Conservation (phyloP, 2,329 filamentous ascomycete genomes). For the Bertia moriformis region DNA sequence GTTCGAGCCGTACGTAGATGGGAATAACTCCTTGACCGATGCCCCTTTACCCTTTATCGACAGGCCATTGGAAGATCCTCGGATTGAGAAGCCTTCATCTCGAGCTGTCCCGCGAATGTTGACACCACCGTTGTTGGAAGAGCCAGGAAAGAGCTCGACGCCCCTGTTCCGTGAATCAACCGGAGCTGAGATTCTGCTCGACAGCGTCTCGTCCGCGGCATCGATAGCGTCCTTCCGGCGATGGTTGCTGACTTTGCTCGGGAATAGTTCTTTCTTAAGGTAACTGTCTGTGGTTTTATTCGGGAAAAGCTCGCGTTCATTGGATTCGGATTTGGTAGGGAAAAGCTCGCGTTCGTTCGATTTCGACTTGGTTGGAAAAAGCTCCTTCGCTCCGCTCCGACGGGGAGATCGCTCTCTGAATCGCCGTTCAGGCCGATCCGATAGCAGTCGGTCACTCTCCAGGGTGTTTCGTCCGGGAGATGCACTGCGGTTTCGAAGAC, state of each 20-base stretch:
- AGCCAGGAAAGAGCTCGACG: slow-evolving; percentile 3
- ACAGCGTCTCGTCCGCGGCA: slow-evolving; percentile 31
- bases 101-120: slow-evolving; percentile 25
- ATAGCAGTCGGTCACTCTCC: slow-evolving; percentile 3
- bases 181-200: slow-evolving; percentile 23
- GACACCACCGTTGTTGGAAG: slow-evolving; percentile 12
- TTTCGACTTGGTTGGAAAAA: slow-evolving; percentile 6
- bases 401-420: slow-evolving; percentile 10
- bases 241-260: slow-evolving; percentile 16
- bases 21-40: slow-evolving; percentile 33
- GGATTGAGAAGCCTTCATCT: slow-evolving; percentile 10
- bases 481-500: not conserved
- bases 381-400: slow-evolving; percentile 8
- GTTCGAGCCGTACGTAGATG: slow-evolving; percentile 27
- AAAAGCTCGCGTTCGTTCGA: slow-evolving; percentile 26
- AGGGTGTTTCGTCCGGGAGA: slow-evolving; percentile 1
- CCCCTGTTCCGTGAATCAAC: slow-evolving; percentile 8
- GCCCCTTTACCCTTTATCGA: slow-evolving; percentile 31
- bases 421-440: slow-evolving; percentile 1
- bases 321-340: slow-evolving; percentile 17
- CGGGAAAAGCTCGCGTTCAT: slow-evolving; percentile 27
- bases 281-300: slow-evolving; percentile 14
- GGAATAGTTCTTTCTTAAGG: not conserved
- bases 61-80: slow-evolving; percentile 17
- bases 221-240: slow-evolving; percentile 28